Evolutionary conservation across 2,329 filamentous ascomycete species (phyloP), one percentile per base, ranked within the genome.

Genomic region (Fusarium euwallaceae): DNA sequence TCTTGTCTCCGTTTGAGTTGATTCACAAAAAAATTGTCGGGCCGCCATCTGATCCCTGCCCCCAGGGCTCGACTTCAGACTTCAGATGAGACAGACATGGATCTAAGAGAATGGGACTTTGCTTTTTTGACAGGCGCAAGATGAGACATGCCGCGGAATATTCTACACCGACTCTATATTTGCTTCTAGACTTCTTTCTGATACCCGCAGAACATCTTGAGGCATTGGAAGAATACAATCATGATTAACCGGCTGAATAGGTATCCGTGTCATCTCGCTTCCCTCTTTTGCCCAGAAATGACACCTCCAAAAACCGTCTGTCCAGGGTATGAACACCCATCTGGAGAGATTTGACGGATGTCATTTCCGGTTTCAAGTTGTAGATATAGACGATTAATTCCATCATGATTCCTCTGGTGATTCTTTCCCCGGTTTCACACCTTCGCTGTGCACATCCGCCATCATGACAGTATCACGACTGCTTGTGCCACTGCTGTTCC

Each of bases 401-500:
- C 63, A 66, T 60, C 29, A 63, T 55, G 22, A 32, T 59, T 32
- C 29, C 41, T 45, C 32, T 71, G 53, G 37, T 58, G 45, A 43
- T 67, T 60, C 61, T 64, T 16, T 64, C 53, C 32, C 11, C 4
- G 24, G 39, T 43, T 39, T 59, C 59, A 41, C 29, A 16, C 20
- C 58, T 27, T 59, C 34, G 8, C 22, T 32, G 29, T 34, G 12
- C 17, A 62, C 20, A 27, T 43, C 24, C 4, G 1, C 24, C 62
- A 37, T 17, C 58, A 76, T 77, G 69, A 53, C 75, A 59, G 55
- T 59, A 32, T 61, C 64, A 45, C 43, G 56, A 34, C 37, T 48
- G 8, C 58, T 79, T 10, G 29, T 58, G 36, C 29, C 69, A 41
- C 61, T 53, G n/a, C 60, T 77, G n/a, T 73, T 83, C 16, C 66